phyloP scores from a whole-genome alignment of 208 protist species.

The Leishmania gerbilli region DNA sequence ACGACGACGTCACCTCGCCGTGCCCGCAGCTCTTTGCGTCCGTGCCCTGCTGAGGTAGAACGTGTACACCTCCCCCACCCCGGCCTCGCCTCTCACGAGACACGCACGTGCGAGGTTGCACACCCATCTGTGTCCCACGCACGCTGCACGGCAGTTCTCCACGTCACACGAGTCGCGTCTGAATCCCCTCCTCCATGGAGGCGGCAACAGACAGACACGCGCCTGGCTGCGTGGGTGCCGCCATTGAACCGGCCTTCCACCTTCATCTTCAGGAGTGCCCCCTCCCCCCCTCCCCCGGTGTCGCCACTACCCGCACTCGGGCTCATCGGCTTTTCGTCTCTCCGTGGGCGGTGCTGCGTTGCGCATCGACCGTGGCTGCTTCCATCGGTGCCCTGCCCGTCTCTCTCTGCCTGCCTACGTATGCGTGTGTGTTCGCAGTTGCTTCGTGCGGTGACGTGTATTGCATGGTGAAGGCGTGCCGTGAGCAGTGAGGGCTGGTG shows the following conservation, averaged over 20 bases:
- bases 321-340: not conserved
- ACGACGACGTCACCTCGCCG: not conserved
- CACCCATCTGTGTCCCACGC: not conserved
- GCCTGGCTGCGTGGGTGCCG: not conserved
- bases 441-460: too few species aligned
- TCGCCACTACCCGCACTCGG: not conserved
- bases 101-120: not conserved
- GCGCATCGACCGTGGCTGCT: not conserved
- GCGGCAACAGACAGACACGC: not conserved
- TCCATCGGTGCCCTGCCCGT: not conserved
- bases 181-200: not conserved
- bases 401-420: not conserved
- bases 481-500: too few species aligned
- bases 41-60: not conserved
- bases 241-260: not conserved
- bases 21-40: not conserved
- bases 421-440: not conserved
- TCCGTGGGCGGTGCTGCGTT: not conserved
- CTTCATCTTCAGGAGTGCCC: not conserved
- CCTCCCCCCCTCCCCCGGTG: not conserved
- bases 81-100: not conserved
- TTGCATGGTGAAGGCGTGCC: too few species aligned
- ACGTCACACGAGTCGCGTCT: not conserved
- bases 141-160: not conserved
- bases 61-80: not conserved